Evolutionary conservation across 2,329 filamentous ascomycete species (phyloP).

Genomic region (Epichloe gansuensis): DNA sequence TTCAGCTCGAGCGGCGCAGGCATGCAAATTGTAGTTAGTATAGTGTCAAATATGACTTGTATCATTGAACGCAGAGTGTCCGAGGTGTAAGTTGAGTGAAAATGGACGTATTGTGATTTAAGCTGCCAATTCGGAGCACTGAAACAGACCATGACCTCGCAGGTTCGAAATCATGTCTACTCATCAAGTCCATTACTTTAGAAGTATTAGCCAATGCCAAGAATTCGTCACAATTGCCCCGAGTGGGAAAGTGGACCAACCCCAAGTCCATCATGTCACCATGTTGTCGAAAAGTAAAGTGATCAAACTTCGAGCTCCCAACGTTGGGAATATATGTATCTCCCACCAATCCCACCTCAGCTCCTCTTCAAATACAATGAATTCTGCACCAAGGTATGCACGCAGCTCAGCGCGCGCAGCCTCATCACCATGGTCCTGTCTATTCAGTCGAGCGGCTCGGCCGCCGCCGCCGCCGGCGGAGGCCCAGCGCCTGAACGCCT

Average conservation of each 20-base stretch:
- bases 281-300: constrained; percentile 2
- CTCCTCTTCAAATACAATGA: constrained; percentile 21
- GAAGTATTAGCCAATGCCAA: too few species aligned
- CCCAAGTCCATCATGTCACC: constrained; percentile 2
- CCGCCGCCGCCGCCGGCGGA: constrained; percentile 12
- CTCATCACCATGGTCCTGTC: constrained; percentile 23
- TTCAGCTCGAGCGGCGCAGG: too few species aligned
- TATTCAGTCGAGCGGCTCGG: constrained; percentile 23
- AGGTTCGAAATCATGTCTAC: too few species aligned
- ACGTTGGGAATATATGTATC: not conserved
- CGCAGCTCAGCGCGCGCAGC: constrained; percentile 17
- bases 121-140: too few species aligned
- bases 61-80: too few species aligned
- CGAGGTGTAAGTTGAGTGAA: too few species aligned
- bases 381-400: constrained; percentile 23
- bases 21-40: too few species aligned
- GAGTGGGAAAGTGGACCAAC: not conserved
- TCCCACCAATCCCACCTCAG: not conserved
- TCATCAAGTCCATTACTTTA: too few species aligned
- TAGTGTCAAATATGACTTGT: too few species aligned
- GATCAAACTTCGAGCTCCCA: not conserved
- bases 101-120: too few species aligned
- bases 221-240: not conserved
- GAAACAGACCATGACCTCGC: too few species aligned
- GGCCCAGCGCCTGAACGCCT: constrained; percentile 9